Conservation (phyloP, 2,329 filamentous ascomycete species). For the Diplodia corticola region DNA sequence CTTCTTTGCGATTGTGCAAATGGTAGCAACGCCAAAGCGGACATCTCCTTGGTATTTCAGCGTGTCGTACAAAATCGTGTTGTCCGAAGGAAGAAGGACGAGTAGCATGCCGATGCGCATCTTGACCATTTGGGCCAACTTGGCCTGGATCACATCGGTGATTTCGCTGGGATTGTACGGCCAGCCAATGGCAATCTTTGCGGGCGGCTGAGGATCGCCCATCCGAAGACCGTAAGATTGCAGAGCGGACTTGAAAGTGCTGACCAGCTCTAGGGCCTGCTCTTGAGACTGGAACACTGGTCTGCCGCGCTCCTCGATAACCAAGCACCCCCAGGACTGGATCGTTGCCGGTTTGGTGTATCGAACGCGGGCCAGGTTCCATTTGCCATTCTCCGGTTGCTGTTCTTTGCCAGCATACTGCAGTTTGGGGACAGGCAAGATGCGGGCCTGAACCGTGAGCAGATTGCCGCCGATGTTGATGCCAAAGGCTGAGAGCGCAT, state of each 20-base stretch:
- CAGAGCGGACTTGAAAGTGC: constrained; percentile 3
- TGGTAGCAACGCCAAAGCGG: constrained; percentile 29
- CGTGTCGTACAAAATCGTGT: constrained; percentile 34
- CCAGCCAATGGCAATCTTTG: constrained; percentile 13
- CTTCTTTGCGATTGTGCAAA: constrained; percentile 31
- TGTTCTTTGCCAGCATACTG: constrained; percentile 52
- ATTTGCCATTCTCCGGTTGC: constrained; percentile 55
- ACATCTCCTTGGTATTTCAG: constrained; percentile 31
- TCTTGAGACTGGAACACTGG: constrained; percentile 6
- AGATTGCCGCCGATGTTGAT: constrained; percentile 62
- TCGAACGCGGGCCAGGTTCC: constrained; percentile 61
- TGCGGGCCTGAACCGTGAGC: constrained; percentile 70
- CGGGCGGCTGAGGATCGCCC: constrained; percentile 1
- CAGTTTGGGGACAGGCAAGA: constrained; percentile 63
- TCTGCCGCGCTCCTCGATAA: constrained; percentile 31
- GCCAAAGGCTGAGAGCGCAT: constrained; percentile 53
- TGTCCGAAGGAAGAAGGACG: constrained; percentile 35
- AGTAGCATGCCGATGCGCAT: constrained; percentile 27
- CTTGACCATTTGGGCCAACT: constrained; percentile 15
- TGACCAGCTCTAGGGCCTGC: constrained; percentile 4
- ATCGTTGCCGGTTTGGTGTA: constrained; percentile 32
- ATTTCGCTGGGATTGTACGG: constrained; percentile 13
- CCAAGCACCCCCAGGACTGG: constrained; percentile 33
- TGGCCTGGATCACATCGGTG: constrained; percentile 2
- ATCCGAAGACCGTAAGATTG: constrained; percentile 12